A percentile compares a stretch with the other conserved stretches of the same genome.
Conservation (phyloP, 108 stramenopile species). For the Nitzschia putrida region DNA sequence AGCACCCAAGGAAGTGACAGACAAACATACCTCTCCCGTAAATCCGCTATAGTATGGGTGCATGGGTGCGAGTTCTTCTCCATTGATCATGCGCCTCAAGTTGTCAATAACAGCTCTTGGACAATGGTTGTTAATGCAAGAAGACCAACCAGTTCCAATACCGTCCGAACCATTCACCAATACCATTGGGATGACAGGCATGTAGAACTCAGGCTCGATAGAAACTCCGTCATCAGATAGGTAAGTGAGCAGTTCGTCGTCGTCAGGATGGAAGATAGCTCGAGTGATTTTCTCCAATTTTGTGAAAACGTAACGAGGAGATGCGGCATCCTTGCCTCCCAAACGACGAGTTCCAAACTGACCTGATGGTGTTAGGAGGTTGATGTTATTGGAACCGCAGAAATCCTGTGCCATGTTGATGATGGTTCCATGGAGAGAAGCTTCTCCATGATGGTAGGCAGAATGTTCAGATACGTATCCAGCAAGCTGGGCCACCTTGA, state of each 20-base stretch:
- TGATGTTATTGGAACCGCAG: slow-evolving; percentile 96
- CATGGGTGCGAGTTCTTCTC: slow-evolving; percentile 63
- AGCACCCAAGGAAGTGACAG: too few species aligned
- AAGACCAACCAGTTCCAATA: slow-evolving; percentile 98
- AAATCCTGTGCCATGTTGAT: slow-evolving; percentile 97
- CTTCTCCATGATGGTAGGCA: slow-evolving; percentile 99
- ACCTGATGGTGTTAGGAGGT: slow-evolving; percentile 92
- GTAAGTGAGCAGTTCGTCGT: slow-evolving; percentile 93
- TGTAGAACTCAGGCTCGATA: slow-evolving; percentile 96
- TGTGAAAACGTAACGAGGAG: slow-evolving; percentile 99
- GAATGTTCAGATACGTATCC: slow-evolving; percentile 95
- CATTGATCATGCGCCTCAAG: slow-evolving; percentile 81
- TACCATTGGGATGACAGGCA: slow-evolving; percentile 91
- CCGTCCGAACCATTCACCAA: slow-evolving; percentile 91
- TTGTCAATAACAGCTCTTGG: slow-evolving; percentile 91
- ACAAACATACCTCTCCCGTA: slow-evolving; percentile 66
- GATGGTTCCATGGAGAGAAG: slow-evolving; percentile 92
- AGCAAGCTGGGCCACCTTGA: slow-evolving; percentile 94
- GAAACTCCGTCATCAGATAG: slow-evolving; percentile 95
- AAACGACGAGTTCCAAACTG: slow-evolving; percentile 98
- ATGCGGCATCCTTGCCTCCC: slow-evolving; percentile 96
- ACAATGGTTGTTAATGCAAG: slow-evolving; percentile 74
- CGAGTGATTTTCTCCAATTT: slow-evolving; percentile 93
- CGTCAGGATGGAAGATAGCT: slow-evolving; percentile 95
- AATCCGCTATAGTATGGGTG: slow-evolving; percentile 86